Base-by-base conservation (phyloP, 2,329 filamentous ascomycete species). In the Phyllachora maydis region DNA sequence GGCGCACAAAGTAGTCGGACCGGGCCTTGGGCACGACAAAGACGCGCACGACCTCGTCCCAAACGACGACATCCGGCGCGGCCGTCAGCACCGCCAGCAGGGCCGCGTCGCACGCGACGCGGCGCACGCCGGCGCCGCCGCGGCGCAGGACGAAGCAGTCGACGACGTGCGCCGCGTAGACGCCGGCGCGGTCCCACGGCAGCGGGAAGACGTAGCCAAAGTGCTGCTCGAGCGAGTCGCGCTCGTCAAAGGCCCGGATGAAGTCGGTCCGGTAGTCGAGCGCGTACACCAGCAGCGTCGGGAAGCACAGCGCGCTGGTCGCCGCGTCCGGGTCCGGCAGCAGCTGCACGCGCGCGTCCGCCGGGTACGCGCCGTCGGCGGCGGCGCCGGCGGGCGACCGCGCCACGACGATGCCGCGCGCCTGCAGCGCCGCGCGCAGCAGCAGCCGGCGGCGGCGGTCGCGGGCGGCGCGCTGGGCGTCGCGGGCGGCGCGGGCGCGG, bases 71-170 rank as follows among this genome's bases (percentile, higher is more conserved):
- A 39, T 75, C 82, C n/a, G n/a, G n/a, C 5, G 77, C 81, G 6
- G 65, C 66, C 6, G 57, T 57, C 31, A 95, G 47, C 15, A 85
- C 63, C 52, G 81, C 77, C 23, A 81, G 47, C 35, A 95, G 45
- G 11, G 66, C 56, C 32, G 88, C 59, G 41, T 85, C 88, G 61
- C 78, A 83, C 22, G 88, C 85, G 12, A 83, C 71, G 52, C 91
- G 93, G 38, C 92, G 66, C 37, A 98, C 46, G 0, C 83, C 82
- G n/a, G n/a, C n/a, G 0, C 82, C 82, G 0, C 57, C 54, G 4
- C 50, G 49, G 0, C 82, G 95, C 54, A 93, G 82, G 56, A 91
- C 74, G 46, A 79, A 95, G 39, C 79, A 88, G 35, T 92, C 82
- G 4, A 92, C 78, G 1, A 49, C 54, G 1, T 56, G 54, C 1